Evolutionary conservation across 1,284 basidiomycete genomes (phyloP), one percentile per base, ranked within the genome.

Genomic region (Trametes pubescens): DNA sequence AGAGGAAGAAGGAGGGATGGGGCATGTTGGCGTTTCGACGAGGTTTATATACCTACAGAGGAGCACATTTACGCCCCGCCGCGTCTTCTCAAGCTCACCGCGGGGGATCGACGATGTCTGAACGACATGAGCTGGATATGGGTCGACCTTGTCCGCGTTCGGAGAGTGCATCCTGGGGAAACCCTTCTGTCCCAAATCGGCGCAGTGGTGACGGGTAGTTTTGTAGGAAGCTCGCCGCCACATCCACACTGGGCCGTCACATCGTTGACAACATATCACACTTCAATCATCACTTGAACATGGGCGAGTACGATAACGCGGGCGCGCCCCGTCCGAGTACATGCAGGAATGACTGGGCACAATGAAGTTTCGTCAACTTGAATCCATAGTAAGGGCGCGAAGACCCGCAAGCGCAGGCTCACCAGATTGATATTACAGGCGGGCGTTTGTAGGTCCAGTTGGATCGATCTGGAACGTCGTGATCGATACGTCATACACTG

Each of bases 51-150:
- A 66, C 63, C 26, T 43, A 5, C 35, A 16, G 44, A 18, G 21
- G 26, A 26, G 21, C 16, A 34, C 18, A 59, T 75, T 75, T 66
- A 70, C 43, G 48, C 34, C 57, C 73, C 72, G 73, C 70, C 65
- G 53, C 65, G 67, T 59, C 72, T 75, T 73, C 73, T 66, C 64
- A 66, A 69, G 60, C 18, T 44, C 4, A 38, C 22, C 53, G 68
- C 65, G 13, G n/a, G 21, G 46, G 60, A 67, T 67, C 65, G 65
- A 56, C 52, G 26, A 22, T n/a, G 26, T 4, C 21, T 21, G 48
- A 56, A 43, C 32, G 49, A 54, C 53, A 40, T 32, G 26, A 32
- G 35, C 62, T 47, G 8, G 29, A 62, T 57, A 24, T 51, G 48
- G 62, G 21, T 10, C 11, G 22, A 2, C n/a, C 3, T 14, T 51